These are phyloP conservation scores for Thermomyces lanuginosus DNA, from an alignment of 2,329 filamentous ascomycete genomes.

Conservation along the genomic window DNA sequence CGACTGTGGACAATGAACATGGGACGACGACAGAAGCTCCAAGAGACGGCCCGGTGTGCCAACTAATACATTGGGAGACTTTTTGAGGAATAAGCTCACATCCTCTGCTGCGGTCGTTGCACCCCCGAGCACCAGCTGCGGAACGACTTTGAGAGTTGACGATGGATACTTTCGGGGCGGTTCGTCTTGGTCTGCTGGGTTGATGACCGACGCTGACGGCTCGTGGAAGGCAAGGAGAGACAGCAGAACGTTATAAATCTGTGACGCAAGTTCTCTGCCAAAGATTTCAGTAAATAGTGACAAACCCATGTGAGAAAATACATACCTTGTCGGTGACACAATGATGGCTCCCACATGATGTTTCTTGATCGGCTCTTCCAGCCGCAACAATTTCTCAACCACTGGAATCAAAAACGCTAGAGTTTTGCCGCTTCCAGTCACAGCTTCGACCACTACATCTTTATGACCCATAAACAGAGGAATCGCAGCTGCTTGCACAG, in stretches of 20 bases:
- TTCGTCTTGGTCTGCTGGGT: slow-evolving; percentile 27
- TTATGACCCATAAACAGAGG: slow-evolving; percentile 80
- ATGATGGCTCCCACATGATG: slow-evolving; percentile 84
- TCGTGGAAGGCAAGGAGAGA: slow-evolving; percentile 69
- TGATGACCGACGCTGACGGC: slow-evolving; percentile 44
- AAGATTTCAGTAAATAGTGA: slow-evolving; percentile 3
- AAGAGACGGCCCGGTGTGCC: slow-evolving; percentile 81
- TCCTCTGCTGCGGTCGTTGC: slow-evolving; percentile 72
- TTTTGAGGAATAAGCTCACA: slow-evolving; percentile 64
- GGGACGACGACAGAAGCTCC: slow-evolving; percentile 68
- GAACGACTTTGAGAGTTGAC: slow-evolving; percentile 47
- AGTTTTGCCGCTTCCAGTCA: slow-evolving; percentile 84
- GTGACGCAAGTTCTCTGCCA: slow-evolving; percentile 64
- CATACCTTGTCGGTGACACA: slow-evolving; percentile 60
- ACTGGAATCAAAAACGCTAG: slow-evolving; percentile 71
- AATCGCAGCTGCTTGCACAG: slow-evolving; percentile 84
- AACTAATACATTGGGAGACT: slow-evolving; percentile 75
- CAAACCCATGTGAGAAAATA: slow-evolving; percentile 2
- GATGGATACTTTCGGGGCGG: slow-evolving; percentile 25
- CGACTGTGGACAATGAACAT: slow-evolving; percentile 74
- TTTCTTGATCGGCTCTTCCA: slow-evolving; percentile 70
- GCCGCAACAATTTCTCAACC: slow-evolving; percentile 62
- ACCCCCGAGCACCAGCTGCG: slow-evolving; percentile 78
- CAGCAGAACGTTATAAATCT: slow-evolving; percentile 69
- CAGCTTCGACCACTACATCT: slow-evolving; percentile 83